Evolutionary conservation across 1,284 basidiomycete genomes (phyloP).

Genomic region (Ustilago curta): DNA sequence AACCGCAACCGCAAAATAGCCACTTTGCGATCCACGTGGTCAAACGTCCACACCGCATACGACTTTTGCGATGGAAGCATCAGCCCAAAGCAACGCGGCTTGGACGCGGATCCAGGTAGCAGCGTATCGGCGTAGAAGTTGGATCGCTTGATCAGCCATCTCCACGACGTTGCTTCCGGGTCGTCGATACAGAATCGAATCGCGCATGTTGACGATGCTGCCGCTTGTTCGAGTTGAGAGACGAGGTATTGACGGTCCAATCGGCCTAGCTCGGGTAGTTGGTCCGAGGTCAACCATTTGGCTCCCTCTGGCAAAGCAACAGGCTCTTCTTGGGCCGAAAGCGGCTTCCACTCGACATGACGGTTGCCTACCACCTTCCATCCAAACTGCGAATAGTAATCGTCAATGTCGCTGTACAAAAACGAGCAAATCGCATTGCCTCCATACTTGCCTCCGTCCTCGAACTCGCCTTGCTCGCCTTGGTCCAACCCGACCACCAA

Average conservation of each 20-base stretch:
- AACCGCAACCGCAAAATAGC: slow-evolving; percentile 31
- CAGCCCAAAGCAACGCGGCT: slow-evolving; percentile 26
- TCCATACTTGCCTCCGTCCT: slow-evolving; percentile 65
- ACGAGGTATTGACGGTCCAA: slow-evolving; percentile 36
- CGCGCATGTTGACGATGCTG: not conserved
- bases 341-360: slow-evolving; percentile 43
- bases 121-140: slow-evolving; percentile 38
- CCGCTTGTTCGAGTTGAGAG: slow-evolving; percentile 10
- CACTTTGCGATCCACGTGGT: slow-evolving; percentile 34
- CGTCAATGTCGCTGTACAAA: slow-evolving; percentile 77
- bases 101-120: slow-evolving; percentile 21
- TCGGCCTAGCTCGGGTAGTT: slow-evolving; percentile 24
- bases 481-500: slow-evolving; percentile 4
- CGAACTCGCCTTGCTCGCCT: slow-evolving; percentile 11
- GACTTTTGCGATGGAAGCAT: slow-evolving; percentile 11
- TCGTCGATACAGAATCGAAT: slow-evolving; percentile 45
- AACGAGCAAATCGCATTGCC: slow-evolving; percentile 73
- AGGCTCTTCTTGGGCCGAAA: not conserved
- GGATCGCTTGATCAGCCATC: slow-evolving; percentile 45
- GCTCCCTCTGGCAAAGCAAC: slow-evolving; percentile 11
- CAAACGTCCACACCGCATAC: slow-evolving; percentile 48
- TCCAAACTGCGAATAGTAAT: slow-evolving; percentile 74
- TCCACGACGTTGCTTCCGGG: slow-evolving; percentile 43
- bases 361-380: slow-evolving; percentile 41
- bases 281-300: slow-evolving; percentile 19